These are phyloP conservation scores for Aspergillus carbonarius DNA, from an alignment of 2,329 filamentous ascomycete genomes.

Conservation along the genomic window DNA sequence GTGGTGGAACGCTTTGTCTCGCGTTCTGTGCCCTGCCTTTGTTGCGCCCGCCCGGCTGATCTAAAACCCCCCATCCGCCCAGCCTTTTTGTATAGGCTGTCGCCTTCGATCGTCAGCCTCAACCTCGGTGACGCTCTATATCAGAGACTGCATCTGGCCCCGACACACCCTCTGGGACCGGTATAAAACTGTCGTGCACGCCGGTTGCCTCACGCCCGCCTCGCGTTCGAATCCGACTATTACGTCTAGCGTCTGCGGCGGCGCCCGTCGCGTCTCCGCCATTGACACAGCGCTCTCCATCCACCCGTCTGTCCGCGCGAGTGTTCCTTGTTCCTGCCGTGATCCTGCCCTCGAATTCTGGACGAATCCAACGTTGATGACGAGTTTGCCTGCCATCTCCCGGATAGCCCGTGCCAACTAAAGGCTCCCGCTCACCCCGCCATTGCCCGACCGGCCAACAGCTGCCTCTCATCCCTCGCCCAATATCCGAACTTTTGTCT, in stretches of 20 bases:
- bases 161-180: background rate
- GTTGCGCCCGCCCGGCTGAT: background rate
- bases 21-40: background rate
- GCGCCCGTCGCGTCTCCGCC: constrained; percentile 18
- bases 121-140: background rate
- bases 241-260: constrained; percentile 12
- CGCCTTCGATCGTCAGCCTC: background rate
- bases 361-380: constrained; percentile 18
- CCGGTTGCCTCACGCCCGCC: background rate
- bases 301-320: constrained; percentile 3
- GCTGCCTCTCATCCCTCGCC: background rate
- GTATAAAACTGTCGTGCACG: background rate
- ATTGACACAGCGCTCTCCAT: constrained; percentile 9
- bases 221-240: constrained; percentile 7
- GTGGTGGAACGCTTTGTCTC: background rate
- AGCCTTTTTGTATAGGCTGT: background rate
- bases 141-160: background rate
- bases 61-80: background rate
- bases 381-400: constrained; percentile 5
- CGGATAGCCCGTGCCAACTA: constrained; percentile 8
- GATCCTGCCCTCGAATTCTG: constrained; percentile 5
- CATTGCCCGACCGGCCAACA: background rate
- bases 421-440: constrained; percentile 4
- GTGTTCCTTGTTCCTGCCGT: constrained; percentile 4
- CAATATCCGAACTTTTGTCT: background rate